Evolutionary conservation across 192 early-diverging fungal species (phyloP).

Genomic region (Coemansia sp.): DNA sequence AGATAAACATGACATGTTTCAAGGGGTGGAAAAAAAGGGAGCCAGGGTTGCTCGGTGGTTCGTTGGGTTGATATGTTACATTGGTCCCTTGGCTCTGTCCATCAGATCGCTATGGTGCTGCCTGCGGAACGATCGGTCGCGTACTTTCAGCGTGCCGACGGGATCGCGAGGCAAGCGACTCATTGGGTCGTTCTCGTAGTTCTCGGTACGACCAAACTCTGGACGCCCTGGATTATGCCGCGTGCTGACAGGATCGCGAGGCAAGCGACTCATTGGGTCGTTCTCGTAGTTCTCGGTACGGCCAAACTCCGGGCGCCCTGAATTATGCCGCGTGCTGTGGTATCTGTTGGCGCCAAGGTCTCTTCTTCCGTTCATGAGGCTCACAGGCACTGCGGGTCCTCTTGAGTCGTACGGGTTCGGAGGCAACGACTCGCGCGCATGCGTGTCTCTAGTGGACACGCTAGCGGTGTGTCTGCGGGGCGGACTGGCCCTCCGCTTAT

Average conservation of each 20-base stretch:
- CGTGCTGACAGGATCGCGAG: conserved; percentile 10
- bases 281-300: conserved; percentile 6
- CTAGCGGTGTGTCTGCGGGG: conserved; percentile 11
- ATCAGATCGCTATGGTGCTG: conserved; percentile 5
- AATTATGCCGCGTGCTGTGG: neutral
- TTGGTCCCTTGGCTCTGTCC: neutral
- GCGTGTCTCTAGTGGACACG: neutral
- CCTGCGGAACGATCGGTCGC: conserved; percentile 6
- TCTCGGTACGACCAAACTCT: neutral
- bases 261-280: neutral
- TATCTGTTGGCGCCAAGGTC: neutral
- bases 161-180: conserved; percentile 3
- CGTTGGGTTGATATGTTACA: neutral
- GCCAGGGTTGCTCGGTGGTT: neutral
- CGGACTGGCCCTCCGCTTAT: neutral
- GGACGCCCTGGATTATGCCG: neutral
- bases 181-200: conserved; percentile 4
- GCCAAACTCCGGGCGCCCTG: neutral
- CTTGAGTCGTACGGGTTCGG: conserved; percentile 6
- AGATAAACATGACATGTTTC: neutral
- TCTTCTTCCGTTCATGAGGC: neutral
- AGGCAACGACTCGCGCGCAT: neutral
- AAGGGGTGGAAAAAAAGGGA: neutral
- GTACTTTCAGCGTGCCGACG: conserved; percentile 11
- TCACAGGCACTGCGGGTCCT: neutral